Evolutionary conservation across 2,329 filamentous ascomycete species (phyloP).

Genomic region (Cladosporium austrohemisphaericum): DNA sequence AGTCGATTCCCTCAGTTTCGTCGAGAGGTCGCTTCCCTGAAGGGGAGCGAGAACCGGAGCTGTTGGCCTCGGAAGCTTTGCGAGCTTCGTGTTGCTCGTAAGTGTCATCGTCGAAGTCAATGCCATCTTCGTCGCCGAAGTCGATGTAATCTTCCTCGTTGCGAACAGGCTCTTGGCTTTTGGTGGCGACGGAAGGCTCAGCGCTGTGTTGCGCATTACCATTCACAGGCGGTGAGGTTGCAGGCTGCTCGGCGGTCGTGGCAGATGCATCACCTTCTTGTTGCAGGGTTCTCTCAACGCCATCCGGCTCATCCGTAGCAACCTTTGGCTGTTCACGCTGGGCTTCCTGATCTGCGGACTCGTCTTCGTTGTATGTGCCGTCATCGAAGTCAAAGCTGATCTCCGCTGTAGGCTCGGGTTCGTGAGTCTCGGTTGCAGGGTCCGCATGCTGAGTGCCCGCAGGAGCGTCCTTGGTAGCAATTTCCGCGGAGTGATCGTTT

Average conservation of each 20-base stretch:
- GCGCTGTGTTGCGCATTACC: neutral
- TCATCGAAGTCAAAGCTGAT: neutral
- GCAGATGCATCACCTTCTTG: neutral
- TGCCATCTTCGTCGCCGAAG: slow-evolving; percentile 22
- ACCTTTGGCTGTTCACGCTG: neutral
- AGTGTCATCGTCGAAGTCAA: slow-evolving; percentile 29
- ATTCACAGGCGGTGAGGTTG: neutral
- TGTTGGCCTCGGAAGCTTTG: slow-evolving; percentile 17
- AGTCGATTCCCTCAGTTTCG: slow-evolving; percentile 24
- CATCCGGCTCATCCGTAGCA: neutral
- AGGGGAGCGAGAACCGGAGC: slow-evolving; percentile 21
- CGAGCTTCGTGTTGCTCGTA: slow-evolving; percentile 20
- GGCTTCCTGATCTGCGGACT: neutral
- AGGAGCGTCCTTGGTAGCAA: neutral
- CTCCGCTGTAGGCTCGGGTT: neutral
- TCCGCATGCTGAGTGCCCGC: too few relatives aligned
- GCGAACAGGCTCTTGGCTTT: neutral
- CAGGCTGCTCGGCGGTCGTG: neutral
- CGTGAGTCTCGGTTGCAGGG: neutral
- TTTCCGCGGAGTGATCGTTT: too few relatives aligned
- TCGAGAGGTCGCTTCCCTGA: slow-evolving; percentile 32
- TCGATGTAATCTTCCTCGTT: slow-evolving; percentile 10
- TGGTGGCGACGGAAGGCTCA: neutral
- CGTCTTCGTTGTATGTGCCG: neutral
- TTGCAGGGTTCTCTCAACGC: neutral